phyloP scores from a whole-genome alignment of 1,139 yeast species.

The Tardiomyces depauwii region DNA sequence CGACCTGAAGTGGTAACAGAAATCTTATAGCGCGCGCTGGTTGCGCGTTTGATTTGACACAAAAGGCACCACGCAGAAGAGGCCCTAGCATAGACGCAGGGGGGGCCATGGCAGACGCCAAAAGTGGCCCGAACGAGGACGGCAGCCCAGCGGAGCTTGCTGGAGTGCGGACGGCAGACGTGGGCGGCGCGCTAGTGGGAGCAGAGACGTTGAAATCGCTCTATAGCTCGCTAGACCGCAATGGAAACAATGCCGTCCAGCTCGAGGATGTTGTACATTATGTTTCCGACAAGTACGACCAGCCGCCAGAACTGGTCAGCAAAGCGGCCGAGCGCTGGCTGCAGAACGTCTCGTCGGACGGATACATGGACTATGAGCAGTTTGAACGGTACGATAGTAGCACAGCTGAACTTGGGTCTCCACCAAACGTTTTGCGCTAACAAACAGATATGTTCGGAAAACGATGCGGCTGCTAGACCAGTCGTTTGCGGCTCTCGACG shows the following conservation, averaged over 20 bases:
- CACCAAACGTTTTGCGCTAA: background rate
- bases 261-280: background rate
- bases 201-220: background rate
- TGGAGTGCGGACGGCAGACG: too few species aligned
- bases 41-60: too few species aligned
- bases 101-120: too few species aligned
- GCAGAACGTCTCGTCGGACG: constrained; percentile 16
- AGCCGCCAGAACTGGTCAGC: background rate
- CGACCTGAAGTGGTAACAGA: too few species aligned
- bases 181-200: background rate
- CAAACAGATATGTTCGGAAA: constrained; percentile 26
- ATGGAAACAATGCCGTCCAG: background rate
- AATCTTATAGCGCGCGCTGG: too few species aligned
- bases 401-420: background rate
- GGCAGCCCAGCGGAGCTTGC: too few species aligned
- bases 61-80: too few species aligned
- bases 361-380: constrained; percentile 46
- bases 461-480: constrained; percentile 61
- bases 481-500: constrained; percentile 64
- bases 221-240: background rate
- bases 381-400: constrained; percentile 37
- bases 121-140: too few species aligned
- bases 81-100: too few species aligned
- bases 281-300: background rate
- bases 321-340: background rate